Percentiles rank a stretch among this genome's conserved stretches.
phyloP scores from a whole-genome alignment of 352 stramenopile species.

The Globisporangium cylindrosporum region DNA sequence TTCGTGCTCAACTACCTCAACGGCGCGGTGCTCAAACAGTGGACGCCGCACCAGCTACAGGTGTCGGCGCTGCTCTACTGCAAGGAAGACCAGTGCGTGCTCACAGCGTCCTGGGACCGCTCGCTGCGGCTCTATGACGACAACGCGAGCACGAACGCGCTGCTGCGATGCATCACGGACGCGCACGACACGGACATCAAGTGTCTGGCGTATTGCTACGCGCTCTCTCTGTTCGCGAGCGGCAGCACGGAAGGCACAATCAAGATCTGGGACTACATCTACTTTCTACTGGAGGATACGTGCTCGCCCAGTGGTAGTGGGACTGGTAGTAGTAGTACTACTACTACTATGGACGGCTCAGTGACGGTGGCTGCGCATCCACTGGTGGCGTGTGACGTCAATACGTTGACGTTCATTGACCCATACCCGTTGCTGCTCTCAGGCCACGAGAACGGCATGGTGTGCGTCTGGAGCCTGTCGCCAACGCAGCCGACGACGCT shows the following conservation, averaged over 20 bases:
- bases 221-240: conserved; percentile 60
- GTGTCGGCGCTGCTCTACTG: conserved; percentile 71
- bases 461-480: conserved; percentile 60
- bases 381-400: conserved; percentile 42
- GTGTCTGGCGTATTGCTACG: conserved; percentile 71
- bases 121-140: conserved; percentile 76
- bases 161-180: conserved; percentile 66
- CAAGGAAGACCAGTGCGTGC: conserved; percentile 69
- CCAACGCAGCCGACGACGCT: conserved; percentile 41
- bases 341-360: conserved; percentile 12
- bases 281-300: conserved; percentile 72
- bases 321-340: too few species aligned
- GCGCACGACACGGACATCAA: conserved; percentile 79
- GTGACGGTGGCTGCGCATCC: background rate
- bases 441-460: conserved; percentile 63
- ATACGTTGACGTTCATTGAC: conserved; percentile 66
- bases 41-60: conserved; percentile 57
- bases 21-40: conserved; percentile 58
- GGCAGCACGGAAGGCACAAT: conserved; percentile 57
- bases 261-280: conserved; percentile 88
- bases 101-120: conserved; percentile 75
- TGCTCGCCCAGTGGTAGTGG: conserved; percentile 21
- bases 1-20: conserved; percentile 79
- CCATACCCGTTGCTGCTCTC: conserved; percentile 70
- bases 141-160: conserved; percentile 42